These are phyloP conservation scores for Camellia oleifera DNA, from an alignment of 179 eudicot genomes.

Conservation along the genomic window DNA sequence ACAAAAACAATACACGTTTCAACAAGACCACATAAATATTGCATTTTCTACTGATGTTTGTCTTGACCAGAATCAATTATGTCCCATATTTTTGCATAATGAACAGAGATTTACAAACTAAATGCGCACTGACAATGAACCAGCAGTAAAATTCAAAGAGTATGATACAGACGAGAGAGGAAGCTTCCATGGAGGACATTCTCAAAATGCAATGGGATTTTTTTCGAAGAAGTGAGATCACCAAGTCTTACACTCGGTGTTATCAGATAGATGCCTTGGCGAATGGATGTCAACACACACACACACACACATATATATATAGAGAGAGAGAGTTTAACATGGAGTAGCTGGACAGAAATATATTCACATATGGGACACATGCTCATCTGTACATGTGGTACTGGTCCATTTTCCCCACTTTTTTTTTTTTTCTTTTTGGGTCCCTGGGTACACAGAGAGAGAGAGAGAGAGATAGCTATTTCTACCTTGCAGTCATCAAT, in stretches of 20 bases:
- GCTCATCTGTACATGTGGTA: not conserved
- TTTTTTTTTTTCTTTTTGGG: not conserved
- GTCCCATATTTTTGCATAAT: not conserved
- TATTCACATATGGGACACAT: not conserved
- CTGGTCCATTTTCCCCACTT: not conserved
- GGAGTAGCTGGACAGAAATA: not conserved
- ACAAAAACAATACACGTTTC: not conserved
- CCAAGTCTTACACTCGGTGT: not conserved
- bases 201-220: not conserved
- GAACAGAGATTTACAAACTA: not conserved
- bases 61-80: not conserved
- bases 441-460: no score
- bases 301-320: no score
- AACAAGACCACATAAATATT: not conserved
- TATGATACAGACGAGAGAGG: not conserved
- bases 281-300: not conserved
- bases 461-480: not conserved
- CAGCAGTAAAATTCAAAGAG: not conserved
- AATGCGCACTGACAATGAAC: not conserved
- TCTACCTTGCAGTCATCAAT: constrained; percentile 90
- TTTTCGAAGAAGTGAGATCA: not conserved
- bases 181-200: not conserved
- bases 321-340: no score
- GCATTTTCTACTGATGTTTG: not conserved
- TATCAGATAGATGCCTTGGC: not conserved